Evolutionary conservation across 768 basidiomycete species (phyloP), one percentile per base, ranked within the genome.

Genomic region (Trametes sanguinea): DNA sequence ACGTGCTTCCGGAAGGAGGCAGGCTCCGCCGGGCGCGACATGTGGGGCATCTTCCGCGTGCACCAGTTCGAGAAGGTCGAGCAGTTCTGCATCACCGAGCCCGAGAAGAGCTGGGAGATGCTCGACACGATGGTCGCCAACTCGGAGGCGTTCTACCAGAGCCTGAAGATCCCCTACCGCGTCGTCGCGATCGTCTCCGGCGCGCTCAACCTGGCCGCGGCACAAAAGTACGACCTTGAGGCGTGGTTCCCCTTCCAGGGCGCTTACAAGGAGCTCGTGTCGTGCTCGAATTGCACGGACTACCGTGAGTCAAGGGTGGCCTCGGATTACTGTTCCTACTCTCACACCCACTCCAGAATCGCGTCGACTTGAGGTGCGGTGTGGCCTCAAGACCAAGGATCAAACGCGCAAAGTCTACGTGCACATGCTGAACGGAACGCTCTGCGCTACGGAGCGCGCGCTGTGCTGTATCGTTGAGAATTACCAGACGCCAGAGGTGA

Each of bases 1-100:
- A 98, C 96, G 14, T 98, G 96, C 75, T 99, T 99, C 89, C 88
- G 97, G 32, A 98, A 98, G 77, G 97, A 99, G 78, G 97, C 97
- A 2, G 97, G 97, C 37, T 91, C 94, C 2, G 94, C 94, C 7
- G 97, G 97, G 3, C 89, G 94, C 57, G 97, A 99, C 68, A 98
- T 96, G 83, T 98, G 97, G 95, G 97, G 97, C 60, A 98, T 98
- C 76, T 99, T 99, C 87, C 92, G 97, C 27, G 96, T 99, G 57
- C 97, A 99, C 73, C 97, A 99, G 76, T 99, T 99, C 67, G 97
- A 99, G 78, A 99, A 99, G 80, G 85, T 99, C 54, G 97, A 99
- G 74, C 87, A 98, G 80, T 98, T 98, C 76, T 88, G 90, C 78
- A 83, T 99, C 68, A 98, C 96, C 6, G 90, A 94, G 29, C 95